phyloP scores from a whole-genome alignment of 2,329 filamentous ascomycete genomes.

The Aspergillus calidoustus region DNA sequence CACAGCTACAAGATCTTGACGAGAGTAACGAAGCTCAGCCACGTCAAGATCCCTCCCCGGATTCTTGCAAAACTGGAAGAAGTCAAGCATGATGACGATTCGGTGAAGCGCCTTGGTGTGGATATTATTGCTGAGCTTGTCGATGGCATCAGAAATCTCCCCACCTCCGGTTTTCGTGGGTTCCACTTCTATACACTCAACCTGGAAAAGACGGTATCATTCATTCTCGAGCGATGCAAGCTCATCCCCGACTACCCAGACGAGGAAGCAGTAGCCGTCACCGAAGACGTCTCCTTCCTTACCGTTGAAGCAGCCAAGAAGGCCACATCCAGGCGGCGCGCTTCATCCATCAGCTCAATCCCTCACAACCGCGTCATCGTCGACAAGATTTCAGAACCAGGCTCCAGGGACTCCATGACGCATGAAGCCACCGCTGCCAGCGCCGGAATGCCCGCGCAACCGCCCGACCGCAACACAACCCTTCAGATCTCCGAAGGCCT shows the following conservation, averaged over 20 bases:
- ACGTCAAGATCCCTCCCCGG: slow-evolving; percentile 75
- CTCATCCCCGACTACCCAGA: slow-evolving; percentile 70
- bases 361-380: slow-evolving; percentile 88
- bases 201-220: slow-evolving; percentile 91
- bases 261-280: slow-evolving; percentile 51
- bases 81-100: slow-evolving; percentile 53
- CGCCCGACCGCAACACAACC: slow-evolving; percentile 81
- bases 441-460: slow-evolving; percentile 70
- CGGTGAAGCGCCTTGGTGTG: slow-evolving; percentile 53
- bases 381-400: slow-evolving; percentile 53
- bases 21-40: slow-evolving; percentile 90
- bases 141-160: slow-evolving; percentile 72
- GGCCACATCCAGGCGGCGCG: slow-evolving; percentile 58
- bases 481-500: slow-evolving; percentile 94
- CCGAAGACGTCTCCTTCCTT: slow-evolving; percentile 31
- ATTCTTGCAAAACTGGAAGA: slow-evolving; percentile 67
- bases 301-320: slow-evolving; percentile 28
- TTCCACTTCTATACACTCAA: slow-evolving; percentile 99
- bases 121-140: slow-evolving; percentile 81
- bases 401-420: slow-evolving; percentile 42
- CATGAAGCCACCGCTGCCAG: slow-evolving; percentile 75
- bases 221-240: slow-evolving; percentile 84
- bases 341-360: slow-evolving; percentile 80
- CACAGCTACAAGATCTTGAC: slow-evolving; percentile 97
- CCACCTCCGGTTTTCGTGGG: slow-evolving; percentile 67